Evolutionary conservation across 2,329 filamentous ascomycete species (phyloP).

Genomic region (Myrmaecium sp.): DNA sequence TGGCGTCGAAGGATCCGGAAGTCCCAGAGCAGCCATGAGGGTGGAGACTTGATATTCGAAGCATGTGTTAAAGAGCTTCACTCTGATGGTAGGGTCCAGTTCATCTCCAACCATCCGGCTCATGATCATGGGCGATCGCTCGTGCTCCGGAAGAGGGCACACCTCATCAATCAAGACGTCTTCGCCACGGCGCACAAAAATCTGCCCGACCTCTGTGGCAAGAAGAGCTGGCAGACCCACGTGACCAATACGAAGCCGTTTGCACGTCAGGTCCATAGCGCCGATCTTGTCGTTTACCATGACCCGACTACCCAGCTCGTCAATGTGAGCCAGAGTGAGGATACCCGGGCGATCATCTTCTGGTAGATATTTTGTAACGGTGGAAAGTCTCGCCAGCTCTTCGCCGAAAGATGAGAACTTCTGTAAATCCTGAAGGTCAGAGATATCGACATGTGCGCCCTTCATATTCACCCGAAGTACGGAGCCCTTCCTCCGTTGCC

Average conservation of each 20-base stretch:
- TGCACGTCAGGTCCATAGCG: conserved; percentile 23
- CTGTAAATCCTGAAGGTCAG: conserved; percentile 46
- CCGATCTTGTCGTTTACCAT: conserved; percentile 57
- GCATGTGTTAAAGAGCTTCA: conserved; percentile 70
- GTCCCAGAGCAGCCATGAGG: conserved; percentile 59
- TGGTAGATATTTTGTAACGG: conserved; percentile 82
- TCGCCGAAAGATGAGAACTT: conserved; percentile 55
- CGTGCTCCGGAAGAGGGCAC: conserved; percentile 19
- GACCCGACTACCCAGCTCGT: too few relatives aligned
- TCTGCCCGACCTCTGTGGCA: conserved; percentile 52
- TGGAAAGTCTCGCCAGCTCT: conserved; percentile 68
- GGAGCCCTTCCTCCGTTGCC: conserved; percentile 72
- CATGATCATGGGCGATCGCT: conserved; percentile 54
- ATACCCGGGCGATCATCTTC: conserved; percentile 89
- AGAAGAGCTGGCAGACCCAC: conserved; percentile 72
- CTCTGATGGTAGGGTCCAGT: conserved; percentile 75
- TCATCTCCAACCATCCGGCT: conserved; percentile 84
- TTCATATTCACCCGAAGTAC: conserved; percentile 53
- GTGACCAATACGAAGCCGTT: conserved; percentile 27
- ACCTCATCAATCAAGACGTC: conserved; percentile 58
- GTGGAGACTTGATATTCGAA: conserved; percentile 82
- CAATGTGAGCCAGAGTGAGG: conserved; percentile 53
- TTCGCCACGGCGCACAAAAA: conserved; percentile 47
- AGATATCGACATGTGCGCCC: conserved; percentile 44
- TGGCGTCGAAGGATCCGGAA: conserved; percentile 41